These are phyloP conservation scores for Gaultheria prostrata DNA, from an alignment of 148 eudicot species.

Conservation along the genomic window DNA sequence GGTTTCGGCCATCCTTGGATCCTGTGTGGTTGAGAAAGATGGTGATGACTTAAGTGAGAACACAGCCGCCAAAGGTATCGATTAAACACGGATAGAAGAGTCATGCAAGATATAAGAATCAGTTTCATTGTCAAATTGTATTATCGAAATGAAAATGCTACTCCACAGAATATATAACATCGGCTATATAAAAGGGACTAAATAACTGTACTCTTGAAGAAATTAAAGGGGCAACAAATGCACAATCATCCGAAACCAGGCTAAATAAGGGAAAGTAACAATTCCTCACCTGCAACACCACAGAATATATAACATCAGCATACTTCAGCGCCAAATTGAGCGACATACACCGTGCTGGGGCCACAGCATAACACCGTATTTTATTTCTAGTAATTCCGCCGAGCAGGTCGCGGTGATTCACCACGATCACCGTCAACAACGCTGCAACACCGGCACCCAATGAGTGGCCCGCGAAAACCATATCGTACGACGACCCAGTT, in stretches of 20 bases:
- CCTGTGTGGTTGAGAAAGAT: neutral
- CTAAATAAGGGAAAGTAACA: neutral
- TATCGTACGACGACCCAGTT: slow-evolving; percentile 55
- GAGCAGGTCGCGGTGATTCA: slow-evolving; percentile 44
- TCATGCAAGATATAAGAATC: neutral
- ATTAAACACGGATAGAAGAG: neutral
- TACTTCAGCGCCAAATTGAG: slow-evolving; percentile 90
- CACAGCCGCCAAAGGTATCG: neutral
- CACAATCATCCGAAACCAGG: neutral
- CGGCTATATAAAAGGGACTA: neutral
- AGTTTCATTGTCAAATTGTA: neutral
- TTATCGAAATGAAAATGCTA: neutral
- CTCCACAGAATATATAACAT: too few relatives aligned
- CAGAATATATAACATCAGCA: slow-evolving; percentile 83
- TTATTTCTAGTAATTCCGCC: slow-evolving; percentile 68
- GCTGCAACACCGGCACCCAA: slow-evolving; percentile 27
- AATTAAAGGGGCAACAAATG: slow-evolving; percentile 1
- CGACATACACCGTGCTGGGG: slow-evolving; percentile 93
- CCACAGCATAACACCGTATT: slow-evolving; percentile 62
- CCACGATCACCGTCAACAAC: slow-evolving; percentile 23
- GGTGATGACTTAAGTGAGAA: neutral
- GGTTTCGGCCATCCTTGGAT: neutral
- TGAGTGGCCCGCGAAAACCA: slow-evolving; percentile 37
- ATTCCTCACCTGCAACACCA: slow-evolving; percentile 70
- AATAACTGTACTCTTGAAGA: neutral